Conservation (phyloP, 345 rosid species). For the Turnera subulata region DNA sequence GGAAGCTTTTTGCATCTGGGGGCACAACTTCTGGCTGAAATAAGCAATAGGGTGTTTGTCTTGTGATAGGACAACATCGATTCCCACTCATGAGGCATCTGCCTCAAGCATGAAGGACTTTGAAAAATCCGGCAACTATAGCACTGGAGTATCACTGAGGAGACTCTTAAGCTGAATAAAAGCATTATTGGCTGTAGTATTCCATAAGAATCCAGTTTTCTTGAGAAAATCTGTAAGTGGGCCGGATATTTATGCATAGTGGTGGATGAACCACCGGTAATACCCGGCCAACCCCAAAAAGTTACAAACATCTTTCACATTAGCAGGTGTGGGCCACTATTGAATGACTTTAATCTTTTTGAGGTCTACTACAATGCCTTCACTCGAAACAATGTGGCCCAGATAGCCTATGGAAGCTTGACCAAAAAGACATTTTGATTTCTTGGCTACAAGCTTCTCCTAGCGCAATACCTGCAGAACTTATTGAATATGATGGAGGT, state of each 20-base stretch:
- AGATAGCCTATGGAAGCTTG: conserved; percentile 2
- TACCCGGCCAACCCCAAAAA: neutral
- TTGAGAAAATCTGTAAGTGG: neutral
- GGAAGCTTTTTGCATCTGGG: no score
- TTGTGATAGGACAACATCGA: no score
- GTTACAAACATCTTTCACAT: neutral
- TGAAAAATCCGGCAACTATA: neutral
- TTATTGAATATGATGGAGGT: no score
- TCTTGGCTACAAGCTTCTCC: neutral
- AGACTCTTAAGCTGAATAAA: neutral
- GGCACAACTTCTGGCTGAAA: no score
- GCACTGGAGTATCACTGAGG: neutral
- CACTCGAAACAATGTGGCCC: conserved; percentile 5
- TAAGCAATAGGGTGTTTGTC: no score
- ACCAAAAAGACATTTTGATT: neutral
- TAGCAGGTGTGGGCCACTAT: neutral
- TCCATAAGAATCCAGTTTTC: neutral
- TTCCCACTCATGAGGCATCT: no score
- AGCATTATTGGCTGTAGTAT: neutral
- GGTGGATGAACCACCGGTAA: neutral
- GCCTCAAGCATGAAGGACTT: neutral
- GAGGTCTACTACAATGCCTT: neutral
- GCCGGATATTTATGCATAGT: neutral
- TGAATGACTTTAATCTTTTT: neutral
- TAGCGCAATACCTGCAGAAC: no score